phyloP scores from a whole-genome alignment of 345 rosid genomes.

The Sisymbrium altissimum region DNA sequence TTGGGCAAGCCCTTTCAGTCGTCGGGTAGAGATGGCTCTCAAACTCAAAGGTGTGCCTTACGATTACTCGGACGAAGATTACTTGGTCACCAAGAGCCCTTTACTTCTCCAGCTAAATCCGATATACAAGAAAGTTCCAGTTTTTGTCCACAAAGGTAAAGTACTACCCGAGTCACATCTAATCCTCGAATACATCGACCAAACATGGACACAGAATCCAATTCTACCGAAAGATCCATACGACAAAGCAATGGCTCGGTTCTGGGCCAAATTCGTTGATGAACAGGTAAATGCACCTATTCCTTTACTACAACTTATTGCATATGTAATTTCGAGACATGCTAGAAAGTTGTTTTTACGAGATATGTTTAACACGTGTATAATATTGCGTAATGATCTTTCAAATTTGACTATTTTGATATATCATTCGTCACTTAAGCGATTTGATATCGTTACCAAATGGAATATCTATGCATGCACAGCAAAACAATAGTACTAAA shows the following conservation, averaged over 20 bases:
- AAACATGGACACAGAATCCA: constrained; percentile 42
- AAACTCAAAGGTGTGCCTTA: constrained; percentile 41
- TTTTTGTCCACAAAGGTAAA: constrained; percentile 44
- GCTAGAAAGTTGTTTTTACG: background rate
- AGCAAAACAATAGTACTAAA: background rate
- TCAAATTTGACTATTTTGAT: background rate
- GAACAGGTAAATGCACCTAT: constrained; percentile 27
- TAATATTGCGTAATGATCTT: background rate
- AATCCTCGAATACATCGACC: constrained; percentile 49
- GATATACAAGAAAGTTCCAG: constrained; percentile 40
- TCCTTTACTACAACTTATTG: background rate
- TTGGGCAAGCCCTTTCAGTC: constrained; percentile 40
- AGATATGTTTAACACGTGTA: background rate
- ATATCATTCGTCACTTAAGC: background rate
- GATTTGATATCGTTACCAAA: no score
- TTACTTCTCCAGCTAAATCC: constrained; percentile 40
- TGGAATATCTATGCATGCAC: background rate
- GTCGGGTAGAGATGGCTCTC: constrained; percentile 40
- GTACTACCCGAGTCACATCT: constrained; percentile 37
- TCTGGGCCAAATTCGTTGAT: constrained; percentile 45
- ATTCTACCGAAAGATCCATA: constrained; percentile 42
- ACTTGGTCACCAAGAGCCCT: constrained; percentile 33
- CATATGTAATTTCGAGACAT: background rate
- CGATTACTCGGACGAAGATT: constrained; percentile 40
- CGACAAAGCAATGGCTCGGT: constrained; percentile 39